phyloP scores from a whole-genome alignment of 352 stramenopile species.

The Pythium monospermum region DNA sequence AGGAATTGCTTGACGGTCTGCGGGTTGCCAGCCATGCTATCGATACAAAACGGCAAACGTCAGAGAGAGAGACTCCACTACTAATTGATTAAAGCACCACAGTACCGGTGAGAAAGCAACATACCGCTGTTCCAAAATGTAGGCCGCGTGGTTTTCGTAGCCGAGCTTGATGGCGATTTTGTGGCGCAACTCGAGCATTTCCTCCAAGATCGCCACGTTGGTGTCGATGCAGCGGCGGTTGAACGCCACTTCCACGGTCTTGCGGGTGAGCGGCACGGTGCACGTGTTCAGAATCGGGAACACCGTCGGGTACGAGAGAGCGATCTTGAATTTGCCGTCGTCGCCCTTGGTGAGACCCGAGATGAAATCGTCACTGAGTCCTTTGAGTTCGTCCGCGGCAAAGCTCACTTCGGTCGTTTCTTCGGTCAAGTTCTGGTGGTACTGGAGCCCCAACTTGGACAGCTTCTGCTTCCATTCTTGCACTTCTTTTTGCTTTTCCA shows the following conservation, averaged over 20 bases:
- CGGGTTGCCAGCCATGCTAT: conserved; percentile 64
- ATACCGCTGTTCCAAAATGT: conserved; percentile 79
- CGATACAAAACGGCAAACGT: no score
- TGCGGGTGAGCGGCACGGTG: conserved; percentile 77
- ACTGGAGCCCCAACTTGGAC: conserved; percentile 77
- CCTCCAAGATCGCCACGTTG: conserved; percentile 78
- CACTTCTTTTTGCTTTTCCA: conserved; percentile 63
- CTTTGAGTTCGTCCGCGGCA: conserved; percentile 62
- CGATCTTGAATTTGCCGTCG: conserved; percentile 80
- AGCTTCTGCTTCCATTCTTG: conserved; percentile 84
- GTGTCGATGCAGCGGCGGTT: conserved; percentile 80
- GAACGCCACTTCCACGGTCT: conserved; percentile 71
- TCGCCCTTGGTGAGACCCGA: conserved; percentile 54
- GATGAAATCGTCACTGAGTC: conserved; percentile 78
- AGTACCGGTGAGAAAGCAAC: conserved; percentile 12
- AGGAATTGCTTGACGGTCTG: conserved; percentile 65
- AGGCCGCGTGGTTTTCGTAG: conserved; percentile 82
- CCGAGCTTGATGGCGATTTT: conserved; percentile 67
- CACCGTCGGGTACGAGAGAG: conserved; percentile 86
- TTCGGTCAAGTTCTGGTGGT: conserved; percentile 80
- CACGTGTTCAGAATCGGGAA: conserved; percentile 88
- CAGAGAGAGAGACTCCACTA: no score
- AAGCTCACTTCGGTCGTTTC: conserved; percentile 86
- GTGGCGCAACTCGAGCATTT: conserved; percentile 79
- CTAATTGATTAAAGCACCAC: no score